Evolutionary conservation across 345 rosid species (phyloP).

Genomic region (Brassica rapa): DNA sequence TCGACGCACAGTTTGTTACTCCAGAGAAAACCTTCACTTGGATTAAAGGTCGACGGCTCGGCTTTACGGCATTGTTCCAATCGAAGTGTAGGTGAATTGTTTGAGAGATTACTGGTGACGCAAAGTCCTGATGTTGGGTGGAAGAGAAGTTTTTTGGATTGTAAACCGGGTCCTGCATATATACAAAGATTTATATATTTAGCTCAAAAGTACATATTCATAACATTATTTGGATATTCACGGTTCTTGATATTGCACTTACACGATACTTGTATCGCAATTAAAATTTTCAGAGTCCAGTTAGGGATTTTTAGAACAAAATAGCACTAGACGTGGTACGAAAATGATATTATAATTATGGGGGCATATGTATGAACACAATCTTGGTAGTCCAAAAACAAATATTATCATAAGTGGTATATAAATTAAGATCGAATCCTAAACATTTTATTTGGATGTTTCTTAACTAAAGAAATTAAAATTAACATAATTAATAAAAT

Average conservation of each 20-base stretch:
- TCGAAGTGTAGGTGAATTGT: constrained; percentile 40
- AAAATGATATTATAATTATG: not conserved
- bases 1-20: constrained; percentile 63
- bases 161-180: constrained; percentile 73
- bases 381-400: not conserved
- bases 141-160: constrained; percentile 58
- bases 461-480: not conserved
- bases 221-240: not conserved
- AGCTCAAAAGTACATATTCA: not conserved
- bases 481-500: not conserved
- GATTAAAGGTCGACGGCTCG: constrained; percentile 55
- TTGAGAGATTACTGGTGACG: constrained; percentile 37
- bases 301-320: not conserved
- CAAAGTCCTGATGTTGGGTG: constrained; percentile 79
- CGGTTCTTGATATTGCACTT: not conserved
- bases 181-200: not conserved
- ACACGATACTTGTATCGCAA: not conserved
- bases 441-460: not conserved
- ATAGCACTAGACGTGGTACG: too few relatives aligned
- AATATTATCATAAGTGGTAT: not conserved
- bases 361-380: not conserved
- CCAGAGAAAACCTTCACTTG: constrained; percentile 43
- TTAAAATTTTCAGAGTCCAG: not conserved
- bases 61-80: constrained; percentile 65
- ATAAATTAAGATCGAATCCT: not conserved